Evolutionary conservation across 495 filamentous ascomycete genomes (phyloP), one percentile per base, ranked within the genome.

Genomic region (Hypomontagnella monticulosa): DNA sequence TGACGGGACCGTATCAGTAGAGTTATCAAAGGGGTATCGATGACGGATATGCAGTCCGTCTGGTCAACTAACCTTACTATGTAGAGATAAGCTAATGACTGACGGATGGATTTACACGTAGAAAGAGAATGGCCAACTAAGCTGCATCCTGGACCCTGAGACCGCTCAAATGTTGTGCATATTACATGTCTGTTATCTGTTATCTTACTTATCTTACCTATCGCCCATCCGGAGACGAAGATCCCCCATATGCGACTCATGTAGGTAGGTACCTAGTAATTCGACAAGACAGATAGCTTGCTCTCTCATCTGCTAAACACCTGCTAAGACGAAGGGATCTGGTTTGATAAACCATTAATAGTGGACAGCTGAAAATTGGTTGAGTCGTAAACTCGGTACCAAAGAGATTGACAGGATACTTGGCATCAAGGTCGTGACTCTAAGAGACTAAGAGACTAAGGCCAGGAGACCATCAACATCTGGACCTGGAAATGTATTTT

Each of bases 131-230:
- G 34, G 16, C 11, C 37, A 15, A 44, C 38, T 30, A 47, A 47
- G 3, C 27, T 15, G 30, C 18, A 38, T 43, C 20, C 33, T 65
- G 10, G 30, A 53, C 33, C 40, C 32, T 38, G 32, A 67, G n/a
- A 53, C 58, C 53, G 52, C 20, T 49, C 57, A 54, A 41, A 62
- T 68, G 59, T 58, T 63, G 55, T 68, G 59, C 59, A 68, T 68
- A 58, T 55, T 43, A 63, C 54, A 37, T 36, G 27, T 32, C 57
- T 41, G 33, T 36, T 50, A 50, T 15, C 15, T 11, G 15, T 20
- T n/a, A 27, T 27, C 2, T 27, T 6, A 27, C 49, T 53, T 38
- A 40, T 18, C 34, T 23, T 16, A 14, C 12, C n/a, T 15, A 18
- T 15, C 41, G 6, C 10, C 56, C 33, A 52, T 44, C 46, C 49